Evolutionary conservation across 1,284 basidiomycete genomes (phyloP).

Genomic region (Tylopilus sp.): DNA sequence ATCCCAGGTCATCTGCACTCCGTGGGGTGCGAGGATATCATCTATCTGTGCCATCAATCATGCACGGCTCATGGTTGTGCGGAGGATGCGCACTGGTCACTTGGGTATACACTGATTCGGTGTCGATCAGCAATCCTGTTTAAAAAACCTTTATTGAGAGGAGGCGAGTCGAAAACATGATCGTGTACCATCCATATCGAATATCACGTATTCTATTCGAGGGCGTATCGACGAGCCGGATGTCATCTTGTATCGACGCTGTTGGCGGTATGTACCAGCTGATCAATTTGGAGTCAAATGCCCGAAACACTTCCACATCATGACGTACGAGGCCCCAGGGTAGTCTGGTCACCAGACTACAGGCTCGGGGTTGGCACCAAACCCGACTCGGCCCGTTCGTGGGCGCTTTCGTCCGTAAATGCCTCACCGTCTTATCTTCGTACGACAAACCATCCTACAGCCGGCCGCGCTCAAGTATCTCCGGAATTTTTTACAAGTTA

Average conservation of each 20-base stretch:
- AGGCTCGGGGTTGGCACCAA: too few relatives aligned
- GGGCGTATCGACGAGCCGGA: constrained; percentile 9
- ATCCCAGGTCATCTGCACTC: constrained; percentile 75
- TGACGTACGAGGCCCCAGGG: too few relatives aligned
- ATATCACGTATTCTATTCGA: constrained; percentile 65
- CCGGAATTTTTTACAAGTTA: too few relatives aligned
- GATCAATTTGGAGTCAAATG: too few relatives aligned
- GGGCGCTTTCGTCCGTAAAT: too few relatives aligned
- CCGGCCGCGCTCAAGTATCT: too few relatives aligned
- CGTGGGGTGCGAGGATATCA: constrained; percentile 65
- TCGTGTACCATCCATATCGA: constrained; percentile 71
- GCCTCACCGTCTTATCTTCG: too few relatives aligned
- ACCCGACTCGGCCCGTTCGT: too few relatives aligned
- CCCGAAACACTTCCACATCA: too few relatives aligned
- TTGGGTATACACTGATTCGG: constrained; percentile 67
- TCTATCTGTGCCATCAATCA: constrained; percentile 32
- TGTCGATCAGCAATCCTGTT: constrained; percentile 60
- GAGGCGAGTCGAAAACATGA: not conserved
- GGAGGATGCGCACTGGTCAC: constrained; percentile 58
- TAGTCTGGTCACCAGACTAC: not conserved
- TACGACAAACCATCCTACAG: too few relatives aligned
- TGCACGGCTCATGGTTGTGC: not conserved
- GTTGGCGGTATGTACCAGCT: not conserved
- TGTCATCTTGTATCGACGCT: constrained; percentile 8
- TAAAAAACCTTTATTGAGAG: not conserved